A percentile compares a stretch with the other conserved stretches of the same genome.
Conservation (phyloP, 176 grass and related monocot species). For the Rhynchospora breviuscula region DNA sequence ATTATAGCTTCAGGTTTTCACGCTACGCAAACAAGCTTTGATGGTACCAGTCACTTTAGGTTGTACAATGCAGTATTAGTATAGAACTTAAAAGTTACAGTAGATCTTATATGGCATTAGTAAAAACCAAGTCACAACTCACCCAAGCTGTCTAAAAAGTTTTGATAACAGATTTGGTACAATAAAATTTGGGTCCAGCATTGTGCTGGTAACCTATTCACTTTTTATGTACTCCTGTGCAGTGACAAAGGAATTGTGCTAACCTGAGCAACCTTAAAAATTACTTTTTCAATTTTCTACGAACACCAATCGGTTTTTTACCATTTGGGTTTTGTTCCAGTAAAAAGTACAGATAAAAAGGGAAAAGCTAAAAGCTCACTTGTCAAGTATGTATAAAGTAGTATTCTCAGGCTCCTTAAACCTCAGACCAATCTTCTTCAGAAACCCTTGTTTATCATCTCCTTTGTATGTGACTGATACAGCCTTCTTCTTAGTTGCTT, state of each 20-base stretch:
- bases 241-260: neutral
- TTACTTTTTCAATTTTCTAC: neutral
- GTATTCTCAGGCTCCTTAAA: conserved; percentile 89
- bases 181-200: neutral
- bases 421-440: conserved; percentile 61
- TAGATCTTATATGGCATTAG: neutral
- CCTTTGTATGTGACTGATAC: conserved; percentile 52
- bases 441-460: conserved; percentile 73
- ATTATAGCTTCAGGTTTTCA: neutral
- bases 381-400: conserved; percentile 79
- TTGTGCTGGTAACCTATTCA: neutral
- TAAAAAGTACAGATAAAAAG: neutral
- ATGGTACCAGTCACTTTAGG: neutral
- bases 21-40: neutral
- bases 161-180: neutral
- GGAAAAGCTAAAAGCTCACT: conserved; percentile 41
- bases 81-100: neutral
- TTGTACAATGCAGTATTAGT: neutral
- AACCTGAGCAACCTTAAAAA: neutral
- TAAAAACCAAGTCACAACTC: neutral
- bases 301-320: conserved; percentile 1
- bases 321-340: neutral
- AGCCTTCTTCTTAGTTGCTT: conserved; percentile 63
- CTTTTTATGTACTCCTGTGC: neutral
- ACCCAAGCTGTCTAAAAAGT: neutral